phyloP scores from a whole-genome alignment of 2,329 filamentous ascomycete genomes.

The Monascus ruber region DNA sequence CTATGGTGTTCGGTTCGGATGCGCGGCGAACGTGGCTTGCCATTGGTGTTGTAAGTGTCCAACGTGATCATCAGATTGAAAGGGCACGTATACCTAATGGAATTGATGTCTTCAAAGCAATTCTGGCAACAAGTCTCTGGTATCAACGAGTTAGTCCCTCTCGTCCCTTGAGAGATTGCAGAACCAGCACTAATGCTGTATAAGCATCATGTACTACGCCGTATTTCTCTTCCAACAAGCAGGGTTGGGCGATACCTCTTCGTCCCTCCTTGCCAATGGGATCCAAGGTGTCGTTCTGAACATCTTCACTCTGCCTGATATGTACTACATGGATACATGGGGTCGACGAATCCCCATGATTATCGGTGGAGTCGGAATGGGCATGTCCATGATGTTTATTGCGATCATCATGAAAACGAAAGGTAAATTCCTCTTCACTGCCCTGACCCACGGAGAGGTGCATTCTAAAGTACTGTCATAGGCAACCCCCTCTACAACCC shows the following conservation, averaged over 20 bases:
- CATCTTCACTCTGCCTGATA: slow-evolving; percentile 17
- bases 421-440: slow-evolving; percentile 4
- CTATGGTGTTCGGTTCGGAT: slow-evolving; percentile 9
- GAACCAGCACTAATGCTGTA: not conserved
- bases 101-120: slow-evolving; percentile 4
- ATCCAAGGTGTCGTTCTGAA: slow-evolving; percentile 18
- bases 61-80: no score
- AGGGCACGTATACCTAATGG: no score
- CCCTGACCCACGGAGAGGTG: not conserved
- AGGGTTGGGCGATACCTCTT: slow-evolving; percentile 10
- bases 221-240: slow-evolving; percentile 20
- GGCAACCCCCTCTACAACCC: slow-evolving; percentile 9
- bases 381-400: slow-evolving; percentile 16
- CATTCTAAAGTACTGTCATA: slow-evolving; percentile 2
- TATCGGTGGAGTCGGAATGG: slow-evolving; percentile 15
- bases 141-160: slow-evolving; percentile 10
- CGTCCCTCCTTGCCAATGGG: slow-evolving; percentile 18
- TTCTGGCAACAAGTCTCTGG: slow-evolving; percentile 14
- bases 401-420: slow-evolving; percentile 17
- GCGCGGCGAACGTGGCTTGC: slow-evolving; percentile 11
- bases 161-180: not conserved
- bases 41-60: slow-evolving; percentile 11
- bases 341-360: slow-evolving; percentile 17
- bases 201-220: slow-evolving; percentile 19
- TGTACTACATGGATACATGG: slow-evolving; percentile 19